Evolutionary conservation across 2,329 filamentous ascomycete genomes (phyloP).

Genomic region (Paraphaeosphaeria minitans): DNA sequence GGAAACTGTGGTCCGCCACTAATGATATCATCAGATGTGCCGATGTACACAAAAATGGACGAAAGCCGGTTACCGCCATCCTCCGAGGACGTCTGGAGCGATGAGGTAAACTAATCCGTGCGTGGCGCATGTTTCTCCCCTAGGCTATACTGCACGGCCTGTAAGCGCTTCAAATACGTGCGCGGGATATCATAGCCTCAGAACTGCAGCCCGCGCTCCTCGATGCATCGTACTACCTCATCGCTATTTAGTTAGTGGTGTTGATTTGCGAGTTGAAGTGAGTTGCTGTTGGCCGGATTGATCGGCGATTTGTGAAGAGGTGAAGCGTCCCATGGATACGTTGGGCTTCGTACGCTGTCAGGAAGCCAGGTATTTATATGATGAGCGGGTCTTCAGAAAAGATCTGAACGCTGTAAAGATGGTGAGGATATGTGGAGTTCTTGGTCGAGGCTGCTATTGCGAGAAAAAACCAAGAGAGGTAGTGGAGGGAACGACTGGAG

Average conservation of each 20-base stretch:
- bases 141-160: conserved; percentile 53
- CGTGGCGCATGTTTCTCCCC: conserved; percentile 62
- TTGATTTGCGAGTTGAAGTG: conserved; percentile 27
- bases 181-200: conserved; percentile 58
- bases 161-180: conserved; percentile 57
- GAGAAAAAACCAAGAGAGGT: conserved; percentile 11
- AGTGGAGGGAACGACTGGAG: conserved; percentile 11
- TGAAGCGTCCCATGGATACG: conserved; percentile 52
- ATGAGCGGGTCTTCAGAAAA: conserved; percentile 60
- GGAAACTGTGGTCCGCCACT: conserved; percentile 66
- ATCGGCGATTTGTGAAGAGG: conserved; percentile 28
- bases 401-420: conserved; percentile 52
- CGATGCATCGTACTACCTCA: conserved; percentile 59
- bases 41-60: conserved; percentile 66
- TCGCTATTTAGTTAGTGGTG: conserved; percentile 41
- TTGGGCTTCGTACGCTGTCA: conserved; percentile 54
- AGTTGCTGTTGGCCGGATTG: conserved; percentile 26
- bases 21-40: conserved; percentile 47
- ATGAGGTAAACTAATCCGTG: conserved; percentile 57
- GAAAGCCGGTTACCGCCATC: conserved; percentile 50
- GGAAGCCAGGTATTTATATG: conserved; percentile 61
- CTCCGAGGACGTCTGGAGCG: conserved; percentile 23
- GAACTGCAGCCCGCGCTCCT: conserved; percentile 60
- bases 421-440: conserved; percentile 40
- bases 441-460: conserved; percentile 10